A percentile compares a stretch with the other conserved stretches of the same genome.
Evolutionary conservation across 1,139 yeast species (phyloP).

Genomic region (Yamadazyma pseudoaaseri): DNA sequence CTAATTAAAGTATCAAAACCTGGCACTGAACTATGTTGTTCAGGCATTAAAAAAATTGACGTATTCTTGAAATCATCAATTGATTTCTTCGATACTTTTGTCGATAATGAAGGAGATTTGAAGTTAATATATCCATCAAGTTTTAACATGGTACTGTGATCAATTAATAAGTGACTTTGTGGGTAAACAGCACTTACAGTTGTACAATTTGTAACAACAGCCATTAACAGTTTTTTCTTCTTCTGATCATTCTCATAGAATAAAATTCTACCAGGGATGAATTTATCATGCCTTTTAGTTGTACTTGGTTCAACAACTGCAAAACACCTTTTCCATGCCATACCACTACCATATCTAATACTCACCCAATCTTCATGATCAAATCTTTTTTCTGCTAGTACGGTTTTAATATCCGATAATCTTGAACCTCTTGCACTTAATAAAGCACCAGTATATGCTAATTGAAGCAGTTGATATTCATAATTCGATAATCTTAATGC

Average conservation of each 20-base stretch:
- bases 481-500: slow-evolving; percentile 77
- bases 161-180: slow-evolving; percentile 73
- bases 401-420: slow-evolving; percentile 80
- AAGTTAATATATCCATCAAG: slow-evolving; percentile 80
- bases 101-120: slow-evolving; percentile 38
- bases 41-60: slow-evolving; percentile 92
- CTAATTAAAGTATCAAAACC: slow-evolving; percentile 93
- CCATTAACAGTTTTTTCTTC: slow-evolving; percentile 75
- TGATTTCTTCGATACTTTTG: slow-evolving; percentile 40
- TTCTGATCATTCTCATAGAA: slow-evolving; percentile 70
- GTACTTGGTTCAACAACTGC: slow-evolving; percentile 81
- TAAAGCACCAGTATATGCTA: slow-evolving; percentile 93
- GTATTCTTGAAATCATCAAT: slow-evolving; percentile 65
- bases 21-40: slow-evolving; percentile 87
- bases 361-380: slow-evolving; percentile 93
- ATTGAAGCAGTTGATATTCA: slow-evolving; percentile 82
- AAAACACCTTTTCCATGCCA: slow-evolving; percentile 96
- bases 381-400: slow-evolving; percentile 80
- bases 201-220: slow-evolving; percentile 67
- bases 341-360: slow-evolving; percentile 92
- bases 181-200: slow-evolving; percentile 95
- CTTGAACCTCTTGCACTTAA: slow-evolving; percentile 85
- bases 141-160: slow-evolving; percentile 84
- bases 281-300: slow-evolving; percentile 43
- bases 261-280: slow-evolving; percentile 55